Evolutionary conservation across 2,329 filamentous ascomycete genomes (phyloP), one percentile per base, ranked within the genome.

Genomic region (Pseudogymnoascus sp.): DNA sequence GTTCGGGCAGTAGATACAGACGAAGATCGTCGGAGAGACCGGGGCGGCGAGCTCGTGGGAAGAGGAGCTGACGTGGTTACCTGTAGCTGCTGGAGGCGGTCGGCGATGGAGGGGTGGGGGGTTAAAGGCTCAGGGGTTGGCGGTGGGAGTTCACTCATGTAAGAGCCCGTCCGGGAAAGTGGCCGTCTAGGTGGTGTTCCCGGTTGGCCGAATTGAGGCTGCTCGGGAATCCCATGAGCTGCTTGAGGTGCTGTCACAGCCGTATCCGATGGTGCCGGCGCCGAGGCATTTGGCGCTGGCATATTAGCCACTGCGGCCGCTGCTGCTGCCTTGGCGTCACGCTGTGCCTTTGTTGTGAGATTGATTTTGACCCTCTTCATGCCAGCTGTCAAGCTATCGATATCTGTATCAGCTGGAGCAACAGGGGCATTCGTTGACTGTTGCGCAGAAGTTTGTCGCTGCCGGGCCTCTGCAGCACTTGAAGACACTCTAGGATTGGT

Each of bases 331-430:
- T 78, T 80, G 1, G 81, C 83, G 61, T 85, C 84, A 68, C 79
- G 81, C 69, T 86, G 82, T 41, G 83, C 79, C 65, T 85, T 80
- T 1, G 66, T 85, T 41, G 86, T 77, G 23, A 87, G 72, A 62
- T 83, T 86, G 69, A 88, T 84, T 71, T 83, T 86, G 65, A 88
- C 83, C 72, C 82, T 85, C 72, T 83, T 86, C 80, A 87, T 83
- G 1, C 83, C 81, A 37, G 77, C 78, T 0, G 84, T 82, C 66
- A 88, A 78, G 61, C 76, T 80, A 62, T 86, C 83, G 37, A 88
- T 71, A 60, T 81, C 81, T 60, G 70, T 62, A 43, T 45, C 51
- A 21, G 28, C 25, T 57, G 28, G 21, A 57, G 51, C n/a, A 19
- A 28, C 10, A 6, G 51, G n/a, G 11, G 8, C 51, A 34, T 19